Base-by-base conservation (phyloP, 805 yeast genomes). In the Ogataea saltuana region DNA sequence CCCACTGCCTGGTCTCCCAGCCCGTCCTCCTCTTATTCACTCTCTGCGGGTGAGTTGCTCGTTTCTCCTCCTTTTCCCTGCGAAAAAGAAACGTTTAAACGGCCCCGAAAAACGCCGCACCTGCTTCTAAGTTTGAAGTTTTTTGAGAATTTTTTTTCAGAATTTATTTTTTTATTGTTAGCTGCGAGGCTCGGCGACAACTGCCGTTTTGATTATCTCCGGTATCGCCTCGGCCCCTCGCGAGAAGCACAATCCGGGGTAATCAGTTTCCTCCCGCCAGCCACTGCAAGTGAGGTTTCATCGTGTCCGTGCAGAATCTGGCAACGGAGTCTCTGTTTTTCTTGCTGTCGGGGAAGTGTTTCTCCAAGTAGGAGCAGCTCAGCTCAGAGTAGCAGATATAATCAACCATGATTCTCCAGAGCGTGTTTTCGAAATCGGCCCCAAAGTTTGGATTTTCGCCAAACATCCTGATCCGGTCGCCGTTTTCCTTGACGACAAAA, bases 381-480 rank as follows among this genome's bases (percentile, higher is more conserved):
- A 62, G 28, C 22, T 52, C 59, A 18, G 44, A 51, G 44, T 58
- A 42, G 36, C 67, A 62, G 22, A 60, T 57, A 41, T 62, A 62
- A 40, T 62, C 67, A 33, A 58, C 59, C 61, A 62, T 62, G 15
- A 59, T 54, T 40, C 59, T 48, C 65, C 65, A 62, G 13, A 62
- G 34, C 4, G 54, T 50, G 12, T 45, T 42, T 33, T 62, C 67
- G 11, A 60, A 47, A 15, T 49, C 51, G 9, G 33, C 30, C 9
- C 41, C 48, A 34, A 61, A 49, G 29, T 48, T 51, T 6, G 42
- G 32, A 13, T 54, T 53, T 7, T 58, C 57, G 19, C 58, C 48
- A 37, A 61, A 55, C 53, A 62, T 46, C 33, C 50, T 50, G 23
- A 62, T 51, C 23, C 65, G 52, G 38, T 63, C 66, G 3, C 64